Evolutionary conservation across 2,329 filamentous ascomycete species (phyloP).

Genomic region (Sporothrix euskadiensis): DNA sequence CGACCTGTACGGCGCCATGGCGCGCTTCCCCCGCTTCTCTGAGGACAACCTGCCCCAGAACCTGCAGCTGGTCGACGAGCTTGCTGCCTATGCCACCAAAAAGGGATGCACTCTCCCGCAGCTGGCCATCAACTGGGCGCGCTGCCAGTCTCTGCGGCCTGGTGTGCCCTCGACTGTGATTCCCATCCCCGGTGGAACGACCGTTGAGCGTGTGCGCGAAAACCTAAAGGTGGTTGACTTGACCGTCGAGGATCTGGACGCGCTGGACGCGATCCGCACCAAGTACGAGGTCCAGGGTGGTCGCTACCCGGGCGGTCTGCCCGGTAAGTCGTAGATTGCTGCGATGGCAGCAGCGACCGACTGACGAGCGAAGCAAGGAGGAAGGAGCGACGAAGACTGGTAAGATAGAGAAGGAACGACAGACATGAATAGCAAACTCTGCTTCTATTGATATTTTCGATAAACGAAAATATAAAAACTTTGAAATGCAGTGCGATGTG

Average conservation of each 20-base stretch:
- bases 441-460: not conserved
- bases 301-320: conserved; percentile 26
- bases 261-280: conserved; percentile 39
- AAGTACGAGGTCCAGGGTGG: conserved; percentile 28
- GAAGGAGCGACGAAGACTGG: not conserved
- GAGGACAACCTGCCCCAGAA: conserved; percentile 56
- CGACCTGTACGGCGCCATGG: not conserved
- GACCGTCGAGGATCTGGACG: conserved; percentile 41
- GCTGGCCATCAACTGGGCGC: conserved; percentile 58
- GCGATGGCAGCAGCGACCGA: not conserved
- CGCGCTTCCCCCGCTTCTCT: conserved; percentile 48
- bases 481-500: not conserved
- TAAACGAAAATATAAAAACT: not conserved
- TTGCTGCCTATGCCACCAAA: conserved; percentile 48
- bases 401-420: not conserved
- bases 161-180: conserved; percentile 50
- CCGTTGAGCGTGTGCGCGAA: conserved; percentile 48
- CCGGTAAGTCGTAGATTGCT: conserved; percentile 14
- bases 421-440: not conserved
- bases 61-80: conserved; percentile 48
- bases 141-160: conserved; percentile 43
- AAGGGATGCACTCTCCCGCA: conserved; percentile 54
- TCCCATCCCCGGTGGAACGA: conserved; percentile 48
- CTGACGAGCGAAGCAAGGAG: not conserved
- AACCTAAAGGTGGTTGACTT: conserved; percentile 47